Percentiles rank a stretch among this genome's conserved stretches.
Evolutionary conservation across 441 rosid genomes (phyloP).

Genomic region (Populus hybrid): DNA sequence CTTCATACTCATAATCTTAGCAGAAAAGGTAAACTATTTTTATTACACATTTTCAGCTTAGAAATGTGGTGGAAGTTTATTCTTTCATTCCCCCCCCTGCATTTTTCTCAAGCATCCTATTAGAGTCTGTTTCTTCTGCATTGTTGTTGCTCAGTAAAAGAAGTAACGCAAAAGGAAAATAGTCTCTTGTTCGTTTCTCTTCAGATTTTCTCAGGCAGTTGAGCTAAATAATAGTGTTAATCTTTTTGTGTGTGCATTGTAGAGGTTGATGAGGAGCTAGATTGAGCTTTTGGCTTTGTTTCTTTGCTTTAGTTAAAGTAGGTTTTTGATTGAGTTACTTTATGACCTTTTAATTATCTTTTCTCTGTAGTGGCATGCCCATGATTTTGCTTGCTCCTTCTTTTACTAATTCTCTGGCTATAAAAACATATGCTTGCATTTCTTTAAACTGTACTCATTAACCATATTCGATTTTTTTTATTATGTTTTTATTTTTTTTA

Average conservation of each 20-base stretch:
- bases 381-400: slow-evolving; percentile 46
- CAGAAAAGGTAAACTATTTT: slow-evolving; percentile 31
- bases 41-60: not conserved
- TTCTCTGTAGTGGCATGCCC: slow-evolving; percentile 29
- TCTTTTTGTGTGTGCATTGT: not conserved
- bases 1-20: slow-evolving; percentile 31
- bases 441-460: slow-evolving; percentile 12
- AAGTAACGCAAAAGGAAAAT: not conserved
- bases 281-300: slow-evolving; percentile 21
- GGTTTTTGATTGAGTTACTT: slow-evolving; percentile 23
- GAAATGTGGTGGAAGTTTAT: not conserved
- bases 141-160: not conserved
- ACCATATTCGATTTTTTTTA: slow-evolving; percentile 1
- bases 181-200: not conserved
- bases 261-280: too few relatives aligned
- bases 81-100: not conserved
- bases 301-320: slow-evolving; percentile 36
- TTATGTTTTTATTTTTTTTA: not conserved
- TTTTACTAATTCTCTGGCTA: slow-evolving; percentile 22
- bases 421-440: slow-evolving; percentile 35
- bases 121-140: slow-evolving; percentile 1
- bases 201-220: not conserved
- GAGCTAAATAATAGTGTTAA: not conserved
- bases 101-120: not conserved
- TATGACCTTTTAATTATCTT: slow-evolving; percentile 27